Evolutionary conservation across 1,284 basidiomycete genomes (phyloP).

Genomic region (Irpex sp.): DNA sequence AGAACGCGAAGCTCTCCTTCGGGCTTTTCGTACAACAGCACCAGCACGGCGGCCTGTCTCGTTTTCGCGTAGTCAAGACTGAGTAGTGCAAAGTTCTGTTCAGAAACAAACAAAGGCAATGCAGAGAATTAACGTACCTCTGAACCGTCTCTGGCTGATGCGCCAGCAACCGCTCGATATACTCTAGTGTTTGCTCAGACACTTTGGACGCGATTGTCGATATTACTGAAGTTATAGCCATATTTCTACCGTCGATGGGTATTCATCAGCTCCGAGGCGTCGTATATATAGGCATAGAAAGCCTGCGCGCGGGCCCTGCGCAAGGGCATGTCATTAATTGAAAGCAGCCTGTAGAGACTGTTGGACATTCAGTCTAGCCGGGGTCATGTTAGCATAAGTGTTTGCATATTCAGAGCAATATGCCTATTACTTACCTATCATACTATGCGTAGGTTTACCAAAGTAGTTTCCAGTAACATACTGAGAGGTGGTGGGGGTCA

Average conservation of each 20-base stretch:
- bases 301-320: neutral
- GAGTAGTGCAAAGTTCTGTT: neutral
- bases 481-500: neutral
- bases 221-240: constrained; percentile 1
- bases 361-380: neutral
- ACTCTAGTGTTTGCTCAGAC: constrained; percentile 7
- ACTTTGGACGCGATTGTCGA: constrained; percentile 1
- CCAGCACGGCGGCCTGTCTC: constrained; percentile 59
- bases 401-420: no score
- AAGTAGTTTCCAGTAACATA: no score
- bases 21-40: constrained; percentile 64
- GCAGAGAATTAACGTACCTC: constrained; percentile 39
- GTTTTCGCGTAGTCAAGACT: constrained; percentile 29
- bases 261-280: neutral
- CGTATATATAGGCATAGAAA: neutral
- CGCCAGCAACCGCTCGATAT: constrained; percentile 31
- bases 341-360: neutral
- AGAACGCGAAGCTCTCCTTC: constrained; percentile 60
- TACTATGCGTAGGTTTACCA: no score
- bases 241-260: neutral
- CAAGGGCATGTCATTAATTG: neutral
- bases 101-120: no score
- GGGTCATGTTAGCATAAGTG: neutral
- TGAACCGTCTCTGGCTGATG: constrained; percentile 34
- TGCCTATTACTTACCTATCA: no score